These are phyloP conservation scores for Triticum turgidum DNA, from an alignment of 176 grass and related monocot genomes.

Conservation along the genomic window DNA sequence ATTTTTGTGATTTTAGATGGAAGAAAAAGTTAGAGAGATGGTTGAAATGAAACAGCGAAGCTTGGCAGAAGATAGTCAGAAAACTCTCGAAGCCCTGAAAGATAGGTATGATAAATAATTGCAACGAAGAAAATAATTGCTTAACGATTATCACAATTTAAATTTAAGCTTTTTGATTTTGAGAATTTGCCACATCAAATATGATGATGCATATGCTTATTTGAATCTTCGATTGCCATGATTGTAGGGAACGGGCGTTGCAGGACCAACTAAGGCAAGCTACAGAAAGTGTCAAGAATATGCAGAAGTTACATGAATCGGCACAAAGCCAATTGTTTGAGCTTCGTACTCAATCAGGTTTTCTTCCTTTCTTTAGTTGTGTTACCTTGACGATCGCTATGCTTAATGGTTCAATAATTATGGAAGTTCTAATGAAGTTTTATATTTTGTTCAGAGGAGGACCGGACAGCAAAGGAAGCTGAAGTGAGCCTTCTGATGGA, in stretches of 20 bases:
- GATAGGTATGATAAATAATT: conserved; percentile 68
- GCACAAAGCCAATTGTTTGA: conserved; percentile 97
- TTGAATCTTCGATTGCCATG: conserved; percentile 32
- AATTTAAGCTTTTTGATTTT: neutral
- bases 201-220: neutral
- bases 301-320: conserved; percentile 97
- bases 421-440: conserved; percentile 26
- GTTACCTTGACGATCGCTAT: neutral
- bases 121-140: neutral
- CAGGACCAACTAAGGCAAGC: conserved; percentile 97
- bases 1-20: conserved; percentile 67
- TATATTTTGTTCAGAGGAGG: conserved; percentile 69
- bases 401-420: neutral
- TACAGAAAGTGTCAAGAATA: conserved; percentile 97
- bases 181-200: conserved; percentile 1
- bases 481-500: conserved; percentile 94
- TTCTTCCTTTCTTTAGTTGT: conserved; percentile 7
- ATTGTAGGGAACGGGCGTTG: conserved; percentile 72
- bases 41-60: conserved; percentile 99
- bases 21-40: conserved; percentile 98
- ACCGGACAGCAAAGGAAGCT: conserved; percentile 83
- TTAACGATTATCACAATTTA: neutral
- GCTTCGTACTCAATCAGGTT: conserved; percentile 98
- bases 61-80: conserved; percentile 97
- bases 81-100: conserved; percentile 96